phyloP scores from a whole-genome alignment of 2,329 filamentous ascomycete species.

The Cadophora sp. region DNA sequence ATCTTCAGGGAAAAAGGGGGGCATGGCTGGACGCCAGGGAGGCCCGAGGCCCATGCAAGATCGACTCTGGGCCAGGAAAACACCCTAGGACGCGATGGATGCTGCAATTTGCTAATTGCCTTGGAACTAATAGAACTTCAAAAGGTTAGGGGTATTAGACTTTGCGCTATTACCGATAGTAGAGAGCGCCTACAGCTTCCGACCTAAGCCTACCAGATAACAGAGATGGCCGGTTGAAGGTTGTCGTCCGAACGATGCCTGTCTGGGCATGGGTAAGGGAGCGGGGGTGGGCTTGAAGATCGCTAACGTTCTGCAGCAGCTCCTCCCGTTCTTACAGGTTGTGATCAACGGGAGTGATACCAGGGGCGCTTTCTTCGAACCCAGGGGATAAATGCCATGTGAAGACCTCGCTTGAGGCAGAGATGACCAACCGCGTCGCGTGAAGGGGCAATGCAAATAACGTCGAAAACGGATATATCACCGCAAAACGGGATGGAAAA shows the following conservation, averaged over 20 bases:
- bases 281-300: conserved; percentile 7
- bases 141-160: background rate
- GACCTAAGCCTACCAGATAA: background rate
- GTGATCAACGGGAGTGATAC: background rate
- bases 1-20: background rate
- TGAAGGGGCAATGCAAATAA: background rate
- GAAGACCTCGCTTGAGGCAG: background rate
- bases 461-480: background rate
- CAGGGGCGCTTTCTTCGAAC: background rate
- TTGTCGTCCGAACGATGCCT: conserved; percentile 7
- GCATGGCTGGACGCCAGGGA: background rate
- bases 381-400: background rate
- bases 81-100: background rate
- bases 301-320: conserved; percentile 3
- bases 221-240: background rate
- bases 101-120: background rate
- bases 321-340: background rate
- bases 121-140: background rate
- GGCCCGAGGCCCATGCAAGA: conserved; percentile 5
- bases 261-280: conserved; percentile 4
- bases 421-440: background rate
- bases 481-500: background rate
- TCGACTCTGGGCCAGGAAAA: background rate
- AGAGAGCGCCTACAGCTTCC: background rate
- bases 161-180: background rate